A percentile compares a stretch with the other conserved stretches of the same genome.
Conservation (phyloP, 129 eudicot genomes). For the Centrapalus pauciflorus region DNA sequence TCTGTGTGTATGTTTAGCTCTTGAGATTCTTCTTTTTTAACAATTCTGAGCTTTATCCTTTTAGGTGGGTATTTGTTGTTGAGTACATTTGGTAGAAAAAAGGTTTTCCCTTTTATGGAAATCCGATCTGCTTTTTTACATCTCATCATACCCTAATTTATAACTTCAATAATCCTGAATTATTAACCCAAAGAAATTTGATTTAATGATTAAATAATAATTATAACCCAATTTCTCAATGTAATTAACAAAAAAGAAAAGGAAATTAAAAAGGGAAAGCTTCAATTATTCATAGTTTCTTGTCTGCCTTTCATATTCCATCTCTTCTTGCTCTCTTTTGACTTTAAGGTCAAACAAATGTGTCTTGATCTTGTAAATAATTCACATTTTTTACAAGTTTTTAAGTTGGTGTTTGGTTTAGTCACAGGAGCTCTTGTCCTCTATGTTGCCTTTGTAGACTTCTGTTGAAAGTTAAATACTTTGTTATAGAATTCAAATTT, state of each 20-base stretch:
- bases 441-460: too few relatives aligned
- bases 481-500: neutral
- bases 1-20: conserved; percentile 25
- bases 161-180: conserved; percentile 14
- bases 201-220: neutral
- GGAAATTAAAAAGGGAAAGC: too few relatives aligned
- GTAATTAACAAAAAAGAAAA: conserved; percentile 2
- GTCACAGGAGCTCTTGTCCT: too few relatives aligned
- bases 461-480: neutral
- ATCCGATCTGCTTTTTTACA: conserved; percentile 64
- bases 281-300: conserved; percentile 39
- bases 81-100: conserved; percentile 46
- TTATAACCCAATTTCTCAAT: conserved; percentile 2
- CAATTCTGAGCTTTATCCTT: conserved; percentile 33
- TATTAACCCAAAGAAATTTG: conserved; percentile 11
- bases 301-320: neutral
- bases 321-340: neutral
- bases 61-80: conserved; percentile 36
- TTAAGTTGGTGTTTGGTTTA: neutral
- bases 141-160: conserved; percentile 48
- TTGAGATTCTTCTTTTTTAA: conserved; percentile 63
- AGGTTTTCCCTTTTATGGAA: conserved; percentile 57
- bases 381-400: neutral
- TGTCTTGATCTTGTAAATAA: neutral
- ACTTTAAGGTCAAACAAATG: neutral